Base-by-base conservation (phyloP, 2,329 filamentous ascomycete species). In the Colletotrichum somersetense region DNA sequence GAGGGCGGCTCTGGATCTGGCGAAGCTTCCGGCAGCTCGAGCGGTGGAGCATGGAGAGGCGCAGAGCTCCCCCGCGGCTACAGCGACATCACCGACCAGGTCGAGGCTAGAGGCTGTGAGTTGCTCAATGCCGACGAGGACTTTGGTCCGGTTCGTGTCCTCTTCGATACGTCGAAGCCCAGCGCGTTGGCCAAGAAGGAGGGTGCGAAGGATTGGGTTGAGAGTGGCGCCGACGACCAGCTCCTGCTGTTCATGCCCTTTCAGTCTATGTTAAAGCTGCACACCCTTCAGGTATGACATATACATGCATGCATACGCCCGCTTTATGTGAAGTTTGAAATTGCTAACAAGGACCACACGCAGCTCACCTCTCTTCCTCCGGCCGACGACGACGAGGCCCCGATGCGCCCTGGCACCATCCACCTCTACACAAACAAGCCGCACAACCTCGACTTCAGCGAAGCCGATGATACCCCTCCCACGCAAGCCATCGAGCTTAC, bases 141-240 rank as follows among this genome's bases (percentile, higher is more conserved):
- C 55, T 90, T 91, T 74, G 95, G 93, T 11, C 86, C 87, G 48
- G 93, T 95, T 68, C 88, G 91, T 75, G 89, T 89, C 11, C 85
- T 98, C 23, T 95, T 98, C 79, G 90, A 91, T n/a, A 75, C 77
- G 5, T 83, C 85, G 69, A 90, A 92, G 81, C 95, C 95, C 7
- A 89, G 87, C 66, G 86, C 87, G 1, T 81, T 95, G 67, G 80
- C 82, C 61, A 89, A 90, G 77, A 91, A 91, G 78, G 82, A 80
- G 23, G 81, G 83, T 12, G 74, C 75, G 66, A 90, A 89, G 79
- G 96, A 99, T 82, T 98, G 93, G 92, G 91, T 98, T 30, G 94
- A 98, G 86, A 98, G 94, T 81, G 96, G 98, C 79, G 97, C 96
- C 46, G 96, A 99, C 79, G 95, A 98, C 84, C 96, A 99, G 85